phyloP scores from a whole-genome alignment of 1,139 yeast genomes.

The Nematodospora anomalae region DNA sequence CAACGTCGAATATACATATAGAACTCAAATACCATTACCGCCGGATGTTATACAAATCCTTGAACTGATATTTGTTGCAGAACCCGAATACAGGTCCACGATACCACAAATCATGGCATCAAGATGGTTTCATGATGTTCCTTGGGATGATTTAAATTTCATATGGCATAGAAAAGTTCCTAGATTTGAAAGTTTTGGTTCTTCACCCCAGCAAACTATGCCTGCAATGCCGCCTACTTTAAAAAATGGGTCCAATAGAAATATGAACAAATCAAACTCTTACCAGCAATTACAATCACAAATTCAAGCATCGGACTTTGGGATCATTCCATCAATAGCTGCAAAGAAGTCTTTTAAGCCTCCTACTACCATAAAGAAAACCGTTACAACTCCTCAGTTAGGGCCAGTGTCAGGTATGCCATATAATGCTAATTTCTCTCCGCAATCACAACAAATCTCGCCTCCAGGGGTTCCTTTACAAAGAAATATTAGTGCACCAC shows the following conservation, averaged over 20 bases:
- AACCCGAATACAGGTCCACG: slow-evolving; percentile 35
- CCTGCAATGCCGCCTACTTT: slow-evolving; percentile 31
- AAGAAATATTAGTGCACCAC: slow-evolving; percentile 2
- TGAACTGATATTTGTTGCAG: slow-evolving; percentile 60
- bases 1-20: slow-evolving; percentile 76
- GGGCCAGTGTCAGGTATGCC: slow-evolving; percentile 3
- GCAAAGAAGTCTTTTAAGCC: slow-evolving; percentile 33
- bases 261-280: slow-evolving; percentile 39
- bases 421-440: not conserved
- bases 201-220: slow-evolving; percentile 29
- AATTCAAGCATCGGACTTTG: slow-evolving; percentile 38
- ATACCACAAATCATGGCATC: slow-evolving; percentile 37
- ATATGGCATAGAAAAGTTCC: slow-evolving; percentile 51
- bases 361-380: slow-evolving; percentile 33
- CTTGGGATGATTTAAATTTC: slow-evolving; percentile 43
- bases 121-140: slow-evolving; percentile 41
- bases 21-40: slow-evolving; percentile 74
- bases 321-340: slow-evolving; percentile 32
- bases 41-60: slow-evolving; percentile 61
- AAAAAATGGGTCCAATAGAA: slow-evolving; percentile 40
- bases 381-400: not conserved
- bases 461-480: slow-evolving; percentile 9
- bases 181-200: slow-evolving; percentile 53
- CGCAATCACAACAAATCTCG: slow-evolving; percentile 7
- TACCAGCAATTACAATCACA: slow-evolving; percentile 46